These are phyloP conservation scores for Stephanodiscus minutulus DNA, from an alignment of 108 stramenopile genomes.

Conservation along the genomic window DNA sequence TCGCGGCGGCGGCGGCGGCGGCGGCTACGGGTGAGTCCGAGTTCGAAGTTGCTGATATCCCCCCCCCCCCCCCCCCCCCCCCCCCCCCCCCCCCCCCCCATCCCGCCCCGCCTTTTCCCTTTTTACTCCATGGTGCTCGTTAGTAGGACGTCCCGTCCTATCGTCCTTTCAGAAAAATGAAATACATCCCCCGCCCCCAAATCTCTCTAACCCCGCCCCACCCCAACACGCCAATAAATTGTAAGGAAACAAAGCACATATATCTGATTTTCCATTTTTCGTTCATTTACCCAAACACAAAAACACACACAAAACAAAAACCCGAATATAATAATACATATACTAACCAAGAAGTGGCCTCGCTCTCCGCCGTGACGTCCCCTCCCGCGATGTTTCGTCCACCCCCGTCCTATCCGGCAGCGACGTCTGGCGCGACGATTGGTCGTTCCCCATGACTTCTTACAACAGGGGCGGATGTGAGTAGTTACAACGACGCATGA, in stretches of 20 bases:
- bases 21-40: conserved; percentile 4
- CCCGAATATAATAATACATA: conserved; percentile 2
- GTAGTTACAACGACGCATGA: too few relatives aligned
- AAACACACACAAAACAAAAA: too few relatives aligned
- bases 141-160: too few relatives aligned
- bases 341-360: conserved; percentile 22
- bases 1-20: conserved; percentile 8
- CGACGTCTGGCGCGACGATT: conserved; percentile 42
- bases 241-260: conserved; percentile 1
- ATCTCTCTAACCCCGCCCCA: too few relatives aligned
- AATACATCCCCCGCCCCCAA: too few relatives aligned
- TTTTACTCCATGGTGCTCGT: too few relatives aligned
- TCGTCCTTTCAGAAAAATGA: too few relatives aligned
- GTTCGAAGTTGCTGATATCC: not conserved
- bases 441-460: conserved; percentile 31
- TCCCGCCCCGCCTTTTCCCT: too few relatives aligned
- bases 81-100: too few relatives aligned
- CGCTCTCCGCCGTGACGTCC: conserved; percentile 38
- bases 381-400: conserved; percentile 39
- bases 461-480: conserved; percentile 17
- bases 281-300: not conserved
- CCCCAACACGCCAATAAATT: too few relatives aligned
- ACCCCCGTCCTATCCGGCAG: conserved; percentile 27
- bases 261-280: not conserved
- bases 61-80: too few relatives aligned